Evolutionary conservation across 805 yeast genomes (phyloP), one percentile per base, ranked within the genome.

Genomic region (Yarrowia sp.): DNA sequence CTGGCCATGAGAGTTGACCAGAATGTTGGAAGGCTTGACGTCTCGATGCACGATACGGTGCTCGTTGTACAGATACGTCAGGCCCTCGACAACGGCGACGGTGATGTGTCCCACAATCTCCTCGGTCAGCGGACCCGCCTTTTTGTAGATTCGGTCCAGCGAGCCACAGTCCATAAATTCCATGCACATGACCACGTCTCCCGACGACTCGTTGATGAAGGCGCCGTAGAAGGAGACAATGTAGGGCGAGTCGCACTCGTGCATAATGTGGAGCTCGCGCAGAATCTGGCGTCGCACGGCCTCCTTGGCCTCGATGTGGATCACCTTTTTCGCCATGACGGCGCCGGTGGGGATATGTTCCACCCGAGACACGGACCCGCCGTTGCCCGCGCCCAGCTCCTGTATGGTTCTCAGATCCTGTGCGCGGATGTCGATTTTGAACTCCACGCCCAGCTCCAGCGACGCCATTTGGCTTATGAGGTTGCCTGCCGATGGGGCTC

Each of bases 101-200:
- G 98, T 95, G 28, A 95, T 84, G 72, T 90, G 89, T 1, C 98
- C 98, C 67, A 95, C 77, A 0, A 93, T 97, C 72, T 89, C 90
- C 73, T 95, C 99, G 67, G 97, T 92, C 43, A 95, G 88, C 66
- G 98, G 80, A 47, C 96, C 96, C 45, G 92, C 89, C 66, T 85
- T 83, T 70, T 87, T 87, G 77, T 93, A 92, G 14, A 93, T 86
- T 1, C 97, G 90, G 72, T 95, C 98, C 66, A 95, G 77, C 3
- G 97, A 90, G 51, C 85, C 84, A 1, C 98, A 98, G 35, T 92
- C 97, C 92, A 96, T 95, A 74, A 84, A 95, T 75, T 95, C 99
- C 98, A 95, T 95, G 74, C 96, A 88, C 67, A 95, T 89, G 13
- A 91, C 87, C 15, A 95, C 92, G 67, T 90, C 89, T 71, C 82